A percentile compares a stretch with the other conserved stretches of the same genome.
phyloP scores from a whole-genome alignment of 1,284 basidiomycete genomes.

The Porogramme epimiltina region DNA sequence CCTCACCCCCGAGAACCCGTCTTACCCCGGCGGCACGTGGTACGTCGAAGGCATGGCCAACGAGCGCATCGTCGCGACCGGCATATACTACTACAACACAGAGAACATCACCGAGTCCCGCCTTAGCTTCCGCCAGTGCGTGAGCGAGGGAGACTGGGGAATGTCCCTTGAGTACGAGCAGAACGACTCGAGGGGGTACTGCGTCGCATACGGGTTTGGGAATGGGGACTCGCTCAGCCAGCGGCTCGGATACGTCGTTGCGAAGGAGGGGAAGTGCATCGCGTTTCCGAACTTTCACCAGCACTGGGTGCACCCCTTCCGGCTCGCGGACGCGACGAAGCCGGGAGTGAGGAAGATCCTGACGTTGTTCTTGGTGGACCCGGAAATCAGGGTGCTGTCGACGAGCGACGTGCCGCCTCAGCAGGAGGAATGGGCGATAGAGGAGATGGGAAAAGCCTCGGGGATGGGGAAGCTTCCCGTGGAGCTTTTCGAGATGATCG shows the following conservation, averaged over 20 bases:
- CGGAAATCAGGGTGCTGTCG: constrained; percentile 1
- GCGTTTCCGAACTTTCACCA: constrained; percentile 1
- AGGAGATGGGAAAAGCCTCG: not conserved
- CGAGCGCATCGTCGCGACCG: too few species aligned
- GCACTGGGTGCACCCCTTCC: constrained; percentile 25
- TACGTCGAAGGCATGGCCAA: too few species aligned
- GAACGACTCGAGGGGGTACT: not conserved
- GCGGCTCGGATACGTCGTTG: not conserved
- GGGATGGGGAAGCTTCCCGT: not conserved
- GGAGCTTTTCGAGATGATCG: constrained; percentile 5
- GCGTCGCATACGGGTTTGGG: not conserved
- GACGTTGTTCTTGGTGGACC: constrained; percentile 1
- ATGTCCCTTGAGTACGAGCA: not conserved
- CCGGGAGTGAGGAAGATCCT: not conserved
- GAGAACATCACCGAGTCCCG: not conserved
- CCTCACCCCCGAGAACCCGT: too few species aligned
- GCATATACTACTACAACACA: too few species aligned
- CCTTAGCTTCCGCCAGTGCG: not conserved
- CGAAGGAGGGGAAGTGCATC: constrained; percentile 1
- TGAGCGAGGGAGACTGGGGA: not conserved
- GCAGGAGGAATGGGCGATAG: not conserved
- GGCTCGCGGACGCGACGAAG: constrained; percentile 13
- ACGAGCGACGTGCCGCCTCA: constrained; percentile 1
- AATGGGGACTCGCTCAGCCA: not conserved
- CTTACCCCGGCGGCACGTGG: too few species aligned